Evolutionary conservation across 2,329 filamentous ascomycete genomes (phyloP).

Genomic region (Penicillium brevicompactum): DNA sequence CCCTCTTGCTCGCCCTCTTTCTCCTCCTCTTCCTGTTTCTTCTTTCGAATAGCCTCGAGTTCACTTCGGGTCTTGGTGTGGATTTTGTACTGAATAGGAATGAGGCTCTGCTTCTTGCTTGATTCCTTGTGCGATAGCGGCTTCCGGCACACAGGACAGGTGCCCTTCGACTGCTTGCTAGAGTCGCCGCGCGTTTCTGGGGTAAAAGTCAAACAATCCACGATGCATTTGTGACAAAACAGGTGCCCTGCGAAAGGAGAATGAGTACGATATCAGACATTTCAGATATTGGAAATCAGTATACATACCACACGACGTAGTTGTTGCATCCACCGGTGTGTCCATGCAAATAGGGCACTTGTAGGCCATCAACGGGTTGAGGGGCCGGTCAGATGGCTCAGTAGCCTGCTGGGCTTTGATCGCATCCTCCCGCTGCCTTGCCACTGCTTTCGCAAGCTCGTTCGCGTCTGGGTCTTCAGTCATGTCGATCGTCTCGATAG

Average conservation of each 20-base stretch:
- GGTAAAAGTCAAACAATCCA: slow-evolving; percentile 61
- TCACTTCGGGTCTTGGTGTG: not conserved
- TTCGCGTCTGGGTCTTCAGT: slow-evolving; percentile 46
- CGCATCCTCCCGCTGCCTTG: slow-evolving; percentile 44
- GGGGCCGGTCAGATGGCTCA: not conserved
- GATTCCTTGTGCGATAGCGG: slow-evolving; percentile 39
- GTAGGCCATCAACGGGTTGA: slow-evolving; percentile 49
- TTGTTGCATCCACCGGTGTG: slow-evolving; percentile 60
- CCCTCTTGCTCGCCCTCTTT: no score
- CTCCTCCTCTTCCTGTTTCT: not conserved
- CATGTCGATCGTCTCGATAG: slow-evolving; percentile 55
- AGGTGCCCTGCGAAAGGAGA: slow-evolving; percentile 54
- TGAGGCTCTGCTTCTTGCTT: slow-evolving; percentile 38
- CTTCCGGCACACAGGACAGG: slow-evolving; percentile 50
- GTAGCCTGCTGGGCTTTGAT: not conserved
- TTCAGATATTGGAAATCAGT: not conserved
- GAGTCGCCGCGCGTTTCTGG: slow-evolving; percentile 43
- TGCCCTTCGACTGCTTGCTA: slow-evolving; percentile 37
- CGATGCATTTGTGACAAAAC: slow-evolving; percentile 66
- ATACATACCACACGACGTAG: slow-evolving; percentile 60
- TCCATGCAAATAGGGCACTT: slow-evolving; percentile 68
- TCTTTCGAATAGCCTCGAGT: not conserved
- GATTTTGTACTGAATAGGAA: slow-evolving; percentile 43
- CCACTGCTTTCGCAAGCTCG: slow-evolving; percentile 47
- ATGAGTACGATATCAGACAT: slow-evolving; percentile 6